Evolutionary conservation across 2,329 filamentous ascomycete genomes (phyloP).

Genomic region (Diplodia sapinea): DNA sequence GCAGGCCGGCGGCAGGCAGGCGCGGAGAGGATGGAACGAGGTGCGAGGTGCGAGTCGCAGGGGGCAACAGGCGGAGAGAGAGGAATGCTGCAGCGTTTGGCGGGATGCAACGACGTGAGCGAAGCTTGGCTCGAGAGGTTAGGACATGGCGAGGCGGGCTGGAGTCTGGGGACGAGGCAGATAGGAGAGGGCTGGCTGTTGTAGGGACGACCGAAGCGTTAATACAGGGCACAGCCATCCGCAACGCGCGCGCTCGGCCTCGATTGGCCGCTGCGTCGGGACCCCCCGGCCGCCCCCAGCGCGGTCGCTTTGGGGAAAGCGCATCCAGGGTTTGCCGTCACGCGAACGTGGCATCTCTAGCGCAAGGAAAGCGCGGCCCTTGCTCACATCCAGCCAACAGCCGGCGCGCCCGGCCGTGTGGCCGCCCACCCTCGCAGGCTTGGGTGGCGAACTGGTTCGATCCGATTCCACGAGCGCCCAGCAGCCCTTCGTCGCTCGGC

Average conservation of each 20-base stretch:
- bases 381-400: constrained; percentile 20
- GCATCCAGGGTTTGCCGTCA: constrained; percentile 8
- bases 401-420: neutral
- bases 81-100: constrained; percentile 20
- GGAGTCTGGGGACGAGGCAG: constrained; percentile 21
- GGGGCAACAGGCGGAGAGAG: constrained; percentile 38
- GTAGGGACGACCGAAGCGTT: constrained; percentile 27
- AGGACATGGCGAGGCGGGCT: constrained; percentile 30
- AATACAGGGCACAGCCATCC: constrained; percentile 29
- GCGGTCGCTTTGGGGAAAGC: constrained; percentile 7
- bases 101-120: constrained; percentile 28
- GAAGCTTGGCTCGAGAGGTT: constrained; percentile 24
- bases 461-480: neutral
- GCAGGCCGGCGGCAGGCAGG: constrained; percentile 37
- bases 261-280: constrained; percentile 26
- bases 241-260: constrained; percentile 21
- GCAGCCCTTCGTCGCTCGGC: neutral
- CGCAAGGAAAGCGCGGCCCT: constrained; percentile 23
- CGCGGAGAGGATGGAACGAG: constrained; percentile 41
- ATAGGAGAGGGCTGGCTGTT: constrained; percentile 25
- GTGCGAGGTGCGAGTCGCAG: constrained; percentile 33
- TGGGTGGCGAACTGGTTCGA: neutral
- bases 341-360: constrained; percentile 24
- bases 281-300: constrained; percentile 14
- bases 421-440: neutral